Base-by-base conservation (phyloP, 2,329 filamentous ascomycete species). In the Sporothrix brasiliensis region DNA sequence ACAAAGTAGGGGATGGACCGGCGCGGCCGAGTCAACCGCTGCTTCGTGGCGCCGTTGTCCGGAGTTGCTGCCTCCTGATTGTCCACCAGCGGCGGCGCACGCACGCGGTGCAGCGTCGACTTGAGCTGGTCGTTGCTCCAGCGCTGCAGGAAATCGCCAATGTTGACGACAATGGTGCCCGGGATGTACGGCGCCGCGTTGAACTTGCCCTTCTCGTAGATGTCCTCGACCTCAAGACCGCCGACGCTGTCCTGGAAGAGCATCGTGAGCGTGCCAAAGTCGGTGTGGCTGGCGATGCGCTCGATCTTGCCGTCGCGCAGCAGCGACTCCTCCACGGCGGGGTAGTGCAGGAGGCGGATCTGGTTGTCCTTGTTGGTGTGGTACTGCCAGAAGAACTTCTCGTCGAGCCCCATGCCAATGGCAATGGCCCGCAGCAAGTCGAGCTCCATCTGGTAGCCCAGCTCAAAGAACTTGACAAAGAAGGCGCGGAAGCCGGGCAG, bases 1-100 rank as follows among this genome's bases (percentile, higher is more conserved):
- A 88, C 80, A 72, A 88, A 88, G 74, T 87, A 88, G 0, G 86
- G 85, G 69, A 88, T 88, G 3, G 86, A 88, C 85, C 85, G 87
- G 13, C 86, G 79, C 14, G 83, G 79, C 24, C 67, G 24, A 77
- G 82, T 84, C 77, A 84, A 0, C 4, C 58, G 58, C 39, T 44
- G 58, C 16, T 39, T 58, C 27, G 49, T n/a, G 16, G 14, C 16
- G 10, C 24, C 58, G 27, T 30, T 30, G 27, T 24, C 39, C 34
- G 21, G 10, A 2, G 6, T 21, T 47, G 80, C 2, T 77, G 81
- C 75, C 1, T 75, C 73, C 1, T 30, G 79, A 3, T 21, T 27
- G 47, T 63, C n/a, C 2, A 34, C 47, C n/a, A 73, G n/a, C 14
- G 70, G 72, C 30, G 73, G 73, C n/a, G 69, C 70, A 2, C 69